Conservation (phyloP, 2,329 filamentous ascomycete genomes). For the Fusarium azukiicola region DNA sequence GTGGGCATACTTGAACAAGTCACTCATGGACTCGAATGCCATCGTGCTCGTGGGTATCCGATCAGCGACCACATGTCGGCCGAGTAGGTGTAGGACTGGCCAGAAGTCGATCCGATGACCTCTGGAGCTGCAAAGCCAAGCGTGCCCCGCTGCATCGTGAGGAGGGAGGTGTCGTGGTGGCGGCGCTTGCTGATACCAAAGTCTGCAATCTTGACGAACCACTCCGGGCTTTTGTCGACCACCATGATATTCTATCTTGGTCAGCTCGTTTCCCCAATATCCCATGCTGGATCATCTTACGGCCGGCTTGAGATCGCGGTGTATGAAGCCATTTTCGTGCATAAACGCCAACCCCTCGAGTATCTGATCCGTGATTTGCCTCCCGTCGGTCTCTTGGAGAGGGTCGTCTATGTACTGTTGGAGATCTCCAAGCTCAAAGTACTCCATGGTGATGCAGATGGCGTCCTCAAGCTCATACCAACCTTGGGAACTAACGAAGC, state of each 20-base stretch:
- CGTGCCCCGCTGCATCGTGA: conserved; percentile 7
- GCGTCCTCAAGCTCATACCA: conserved; percentile 1
- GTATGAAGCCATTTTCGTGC: background rate
- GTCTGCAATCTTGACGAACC: conserved; percentile 22
- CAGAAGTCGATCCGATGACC: background rate
- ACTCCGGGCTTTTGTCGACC: background rate
- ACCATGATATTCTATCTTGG: background rate
- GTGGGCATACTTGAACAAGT: background rate
- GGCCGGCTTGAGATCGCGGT: background rate
- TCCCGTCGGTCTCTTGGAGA: background rate
- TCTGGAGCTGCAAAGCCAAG: background rate
- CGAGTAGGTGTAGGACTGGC: conserved; percentile 9
- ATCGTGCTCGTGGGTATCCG: conserved; percentile 6
- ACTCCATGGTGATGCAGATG: conserved; percentile 10
- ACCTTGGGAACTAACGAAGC: background rate
- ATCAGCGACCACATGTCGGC: conserved; percentile 11
- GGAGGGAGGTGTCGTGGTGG: background rate
- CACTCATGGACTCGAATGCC: conserved; percentile 1
- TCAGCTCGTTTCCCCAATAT: background rate
- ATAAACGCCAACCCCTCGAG: background rate
- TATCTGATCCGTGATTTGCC: background rate
- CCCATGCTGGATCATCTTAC: background rate
- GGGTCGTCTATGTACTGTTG: conserved; percentile 1
- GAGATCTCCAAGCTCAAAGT: background rate
- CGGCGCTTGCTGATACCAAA: conserved; percentile 23